Evolutionary conservation across 2,329 filamentous ascomycete genomes (phyloP).

Genomic region (Macrophomina tecta): DNA sequence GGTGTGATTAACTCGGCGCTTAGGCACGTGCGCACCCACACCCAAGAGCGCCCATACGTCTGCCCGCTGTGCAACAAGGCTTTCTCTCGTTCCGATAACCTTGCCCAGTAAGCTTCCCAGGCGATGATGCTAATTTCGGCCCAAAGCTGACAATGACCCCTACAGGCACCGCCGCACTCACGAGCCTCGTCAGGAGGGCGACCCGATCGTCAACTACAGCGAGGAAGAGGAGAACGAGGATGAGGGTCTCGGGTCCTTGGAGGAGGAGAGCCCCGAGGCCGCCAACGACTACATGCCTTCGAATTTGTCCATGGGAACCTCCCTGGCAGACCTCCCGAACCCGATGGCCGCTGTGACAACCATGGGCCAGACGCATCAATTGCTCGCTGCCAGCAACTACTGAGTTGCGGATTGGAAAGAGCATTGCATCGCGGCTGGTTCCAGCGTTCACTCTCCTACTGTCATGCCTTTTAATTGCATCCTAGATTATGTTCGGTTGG

Average conservation of each 20-base stretch:
- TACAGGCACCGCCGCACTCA: conserved; percentile 76
- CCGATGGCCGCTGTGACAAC: conserved; percentile 38
- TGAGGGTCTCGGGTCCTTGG: conserved; percentile 80
- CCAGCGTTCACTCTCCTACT: conserved; percentile 22
- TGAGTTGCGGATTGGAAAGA: conserved; percentile 34
- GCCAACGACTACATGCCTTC: conserved; percentile 66
- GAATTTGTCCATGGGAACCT: conserved; percentile 39
- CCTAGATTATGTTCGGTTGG: conserved; percentile 25
- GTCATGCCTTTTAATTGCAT: conserved; percentile 26
- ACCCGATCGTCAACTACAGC: conserved; percentile 69
- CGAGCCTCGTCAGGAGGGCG: conserved; percentile 71
- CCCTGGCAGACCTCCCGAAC: conserved; percentile 45
- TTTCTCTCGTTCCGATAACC: conserved; percentile 97
- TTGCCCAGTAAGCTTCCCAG: conserved; percentile 78
- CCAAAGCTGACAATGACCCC: conserved; percentile 16
- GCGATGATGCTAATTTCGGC: conserved; percentile 24
- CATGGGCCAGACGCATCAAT: conserved; percentile 50
- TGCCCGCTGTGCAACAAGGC: conserved; percentile 98
- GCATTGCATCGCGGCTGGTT: conserved; percentile 24
- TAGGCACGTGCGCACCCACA: conserved; percentile 99
- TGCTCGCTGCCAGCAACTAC: conserved; percentile 54
- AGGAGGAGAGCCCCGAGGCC: conserved; percentile 78
- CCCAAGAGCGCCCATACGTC: conserved; percentile 97
- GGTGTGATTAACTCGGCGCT: conserved; percentile 40
- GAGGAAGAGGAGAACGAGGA: conserved; percentile 90